Evolutionary conservation across 768 basidiomycete genomes (phyloP), one percentile per base, ranked within the genome.

Genomic region (Lactarius deliciosus): DNA sequence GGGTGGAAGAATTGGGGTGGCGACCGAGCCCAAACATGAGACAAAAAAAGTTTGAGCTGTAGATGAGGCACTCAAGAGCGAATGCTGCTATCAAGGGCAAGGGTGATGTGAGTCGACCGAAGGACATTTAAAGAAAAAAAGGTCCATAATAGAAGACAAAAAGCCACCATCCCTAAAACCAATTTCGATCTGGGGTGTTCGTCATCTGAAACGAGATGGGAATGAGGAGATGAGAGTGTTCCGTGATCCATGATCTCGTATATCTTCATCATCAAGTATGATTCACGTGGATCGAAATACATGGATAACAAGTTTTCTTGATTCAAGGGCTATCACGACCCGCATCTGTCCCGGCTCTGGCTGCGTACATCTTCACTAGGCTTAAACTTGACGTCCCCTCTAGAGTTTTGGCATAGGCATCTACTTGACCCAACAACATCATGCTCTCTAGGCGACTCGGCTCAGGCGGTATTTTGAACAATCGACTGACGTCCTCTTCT

Each of bases 401-500:
- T 69, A 96, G 79, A 64, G 83, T 89, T 81, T 88, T 90, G 41
- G 88, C 90, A 71, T 91, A 87, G 9, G 85, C 91, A 76, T 96
- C 94, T 68, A 96, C 85, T 79, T 93, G 92, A 15, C 94, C 95
- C 47, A 95, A 79, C 64, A 95, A 72, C 75, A 96, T 76, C 86
- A 94, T 81, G 76, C 92, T 89, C 72, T 96, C 94, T 69, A 97
- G 77, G 66, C 94, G 85, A 75, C 86, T 94, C 28, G 95, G 95
- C 74, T 96, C 95, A 25, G 86, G 79, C 8, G 94, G 91, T 43
- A 94, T 91, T 79, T 90, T 94, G 82, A 94, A 94, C 74, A 94
- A 74, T 68, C 94, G 83, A 73, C 85, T 82, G 40, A 93, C 85
- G 72, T 94, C 90, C 74, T 96, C 91, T 76, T 94, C 90, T 1